Evolutionary conservation across 2,329 filamentous ascomycete species (phyloP), one percentile per base, ranked within the genome.

Genomic region (Cercospora citrullina): DNA sequence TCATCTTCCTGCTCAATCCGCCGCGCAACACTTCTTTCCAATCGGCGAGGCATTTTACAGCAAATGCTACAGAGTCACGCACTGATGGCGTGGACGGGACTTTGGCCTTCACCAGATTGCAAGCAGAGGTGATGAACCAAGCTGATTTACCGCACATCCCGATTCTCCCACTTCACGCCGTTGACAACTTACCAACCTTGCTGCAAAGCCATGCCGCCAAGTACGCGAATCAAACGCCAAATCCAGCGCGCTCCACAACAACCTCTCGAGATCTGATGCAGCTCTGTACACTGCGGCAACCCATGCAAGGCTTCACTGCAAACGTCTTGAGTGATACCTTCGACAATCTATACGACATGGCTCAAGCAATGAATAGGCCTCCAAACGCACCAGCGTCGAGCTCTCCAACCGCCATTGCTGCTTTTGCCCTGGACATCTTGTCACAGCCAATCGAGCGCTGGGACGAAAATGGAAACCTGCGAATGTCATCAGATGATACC

Each of bases 1-100:
- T 79, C 53, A 30, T 79, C 57, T 76, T 79, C 60, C 69, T 78
- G 3, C 73, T 79, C 30, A 53, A 66, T 5, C 51, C 71, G 48
- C 68, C 72, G 9, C 51, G 65, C 26, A 58, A 69, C 21, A 45
- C 66, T 8, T 33, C 60, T 58, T 72, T 73, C 48, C 61, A 65
- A 1, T 68, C 72, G 36, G 69, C 70, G 5, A 73, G 67, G 30
- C 23, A 68, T 3, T 60, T 62, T 3, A 18, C 26, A 12, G 23
- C 23, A 12, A 39, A 8, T 1, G 61, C 36, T 23, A 33, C 57
- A 48, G 42, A 30, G 42, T 28, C 55, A 10, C 39, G 45, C 10
- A 12, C 39, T 14, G 55, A 57, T 18, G 28, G 31, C 31, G 39
- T 51, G 6, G 66, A 58, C 3, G 73, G 74, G 10, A 28, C 75